Conservation (phyloP, 202 grass and related monocot species). For the Cymbopogon flexuosus region DNA sequence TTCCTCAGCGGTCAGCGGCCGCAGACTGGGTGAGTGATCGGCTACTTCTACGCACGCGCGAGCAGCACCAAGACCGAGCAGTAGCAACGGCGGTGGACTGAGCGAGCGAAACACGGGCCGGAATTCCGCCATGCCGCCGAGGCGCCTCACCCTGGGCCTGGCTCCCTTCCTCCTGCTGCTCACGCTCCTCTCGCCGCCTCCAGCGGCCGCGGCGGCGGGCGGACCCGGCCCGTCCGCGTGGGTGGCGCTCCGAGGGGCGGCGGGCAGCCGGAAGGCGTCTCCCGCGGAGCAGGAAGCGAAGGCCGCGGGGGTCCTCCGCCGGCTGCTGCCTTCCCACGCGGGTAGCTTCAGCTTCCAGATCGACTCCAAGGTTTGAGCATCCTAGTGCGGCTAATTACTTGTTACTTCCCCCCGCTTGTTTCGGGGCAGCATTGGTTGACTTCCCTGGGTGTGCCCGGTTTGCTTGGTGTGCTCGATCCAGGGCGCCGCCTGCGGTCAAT, state of each 20-base stretch:
- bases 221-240: neutral
- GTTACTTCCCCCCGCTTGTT: neutral
- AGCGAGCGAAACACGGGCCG: neutral
- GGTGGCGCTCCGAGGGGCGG: conserved; percentile 29
- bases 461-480: conserved; percentile 20
- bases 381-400: neutral
- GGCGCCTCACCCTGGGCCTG: neutral
- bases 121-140: conserved; percentile 28
- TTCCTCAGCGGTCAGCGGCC: neutral
- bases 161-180: conserved; percentile 15
- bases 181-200: conserved; percentile 8
- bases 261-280: conserved; percentile 29
- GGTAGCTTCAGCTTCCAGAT: conserved; percentile 75
- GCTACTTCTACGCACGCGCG: neutral
- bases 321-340: conserved; percentile 56
- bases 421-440: neutral
- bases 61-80: neutral
- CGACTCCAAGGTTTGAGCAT: conserved; percentile 49
- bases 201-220: neutral
- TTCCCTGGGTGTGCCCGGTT: neutral
- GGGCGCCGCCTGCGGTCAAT: conserved; percentile 52
- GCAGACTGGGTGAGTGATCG: neutral
- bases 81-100: neutral
- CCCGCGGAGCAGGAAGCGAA: conserved; percentile 55
- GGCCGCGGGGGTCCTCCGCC: conserved; percentile 42